Percentiles rank a stretch among this genome's conserved stretches.
Conservation (phyloP, 2,329 filamentous ascomycete genomes). For the Trichophyton benhamiae region DNA sequence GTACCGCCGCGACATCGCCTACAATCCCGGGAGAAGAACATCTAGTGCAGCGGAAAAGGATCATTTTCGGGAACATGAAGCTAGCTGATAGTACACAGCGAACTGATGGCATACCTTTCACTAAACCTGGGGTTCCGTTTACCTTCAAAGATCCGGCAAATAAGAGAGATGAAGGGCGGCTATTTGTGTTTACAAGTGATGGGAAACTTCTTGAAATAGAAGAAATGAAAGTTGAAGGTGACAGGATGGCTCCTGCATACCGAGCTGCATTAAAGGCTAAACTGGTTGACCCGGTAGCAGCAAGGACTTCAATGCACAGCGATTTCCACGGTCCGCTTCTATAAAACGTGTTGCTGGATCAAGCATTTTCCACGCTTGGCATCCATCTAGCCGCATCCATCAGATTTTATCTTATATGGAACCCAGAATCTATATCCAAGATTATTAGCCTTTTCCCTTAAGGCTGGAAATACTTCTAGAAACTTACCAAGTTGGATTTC, state of each 20-base stretch:
- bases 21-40: background rate
- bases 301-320: conserved; percentile 18
- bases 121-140: conserved; percentile 28
- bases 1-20: conserved; percentile 17
- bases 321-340: conserved; percentile 26
- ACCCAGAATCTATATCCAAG: conserved; percentile 23
- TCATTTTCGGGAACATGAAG: conserved; percentile 29
- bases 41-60: conserved; percentile 21
- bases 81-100: conserved; percentile 20
- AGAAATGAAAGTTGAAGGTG: conserved; percentile 31
- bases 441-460: background rate
- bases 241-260: conserved; percentile 24
- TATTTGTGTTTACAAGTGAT: conserved; percentile 30
- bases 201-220: conserved; percentile 26
- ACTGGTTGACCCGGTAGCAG: conserved; percentile 24
- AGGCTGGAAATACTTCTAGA: background rate
- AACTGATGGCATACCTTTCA: conserved; percentile 18
- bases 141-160: conserved; percentile 14
- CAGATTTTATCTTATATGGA: conserved; percentile 16
- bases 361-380: background rate
- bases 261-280: conserved; percentile 30
- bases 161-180: conserved; percentile 16
- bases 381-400: background rate
- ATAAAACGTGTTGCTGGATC: conserved; percentile 11
- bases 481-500: conserved; percentile 32